Percentiles rank a stretch among this genome's conserved stretches.
phyloP scores from a whole-genome alignment of 805 yeast species.

The Starmerella scarabaei region DNA sequence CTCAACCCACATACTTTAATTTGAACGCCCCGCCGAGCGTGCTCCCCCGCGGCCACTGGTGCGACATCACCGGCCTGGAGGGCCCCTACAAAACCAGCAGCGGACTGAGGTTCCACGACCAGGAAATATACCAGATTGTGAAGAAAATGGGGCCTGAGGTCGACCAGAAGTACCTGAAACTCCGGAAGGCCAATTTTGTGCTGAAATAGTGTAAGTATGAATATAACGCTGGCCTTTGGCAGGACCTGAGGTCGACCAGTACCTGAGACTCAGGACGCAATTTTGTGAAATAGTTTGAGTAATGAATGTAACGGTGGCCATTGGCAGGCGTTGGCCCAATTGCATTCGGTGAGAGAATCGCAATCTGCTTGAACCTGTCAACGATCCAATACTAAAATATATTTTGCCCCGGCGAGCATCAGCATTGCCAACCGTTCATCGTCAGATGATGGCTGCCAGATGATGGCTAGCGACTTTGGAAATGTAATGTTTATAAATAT shows the following conservation, averaged over 20 bases:
- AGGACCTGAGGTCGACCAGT: constrained; percentile 9
- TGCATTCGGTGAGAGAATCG: too few relatives aligned
- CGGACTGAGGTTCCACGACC: constrained; percentile 65
- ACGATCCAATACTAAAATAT: too few relatives aligned
- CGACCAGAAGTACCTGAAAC: constrained; percentile 80
- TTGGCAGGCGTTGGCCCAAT: too few relatives aligned
- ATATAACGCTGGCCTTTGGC: constrained; percentile 2
- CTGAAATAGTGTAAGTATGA: constrained; percentile 41
- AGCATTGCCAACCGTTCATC: too few relatives aligned
- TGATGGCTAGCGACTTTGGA: too few relatives aligned
- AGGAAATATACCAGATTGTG: constrained; percentile 66
- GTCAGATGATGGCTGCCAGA: too few relatives aligned
- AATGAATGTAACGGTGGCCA: too few relatives aligned
- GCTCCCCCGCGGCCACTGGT: constrained; percentile 67
- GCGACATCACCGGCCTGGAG: constrained; percentile 85
- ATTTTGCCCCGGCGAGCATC: too few relatives aligned
- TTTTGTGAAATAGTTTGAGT: too few relatives aligned
- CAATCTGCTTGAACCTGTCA: too few relatives aligned
- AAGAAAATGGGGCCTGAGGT: constrained; percentile 76
- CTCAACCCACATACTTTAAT: constrained; percentile 49
- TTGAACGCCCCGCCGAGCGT: constrained; percentile 80
- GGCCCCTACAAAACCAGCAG: constrained; percentile 65
- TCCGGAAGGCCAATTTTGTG: constrained; percentile 80
- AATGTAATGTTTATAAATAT: too few relatives aligned
- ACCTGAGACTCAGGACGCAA: too few relatives aligned